Conservation (phyloP, 2,329 filamentous ascomycete genomes). For the Diaporthe ampelina region DNA sequence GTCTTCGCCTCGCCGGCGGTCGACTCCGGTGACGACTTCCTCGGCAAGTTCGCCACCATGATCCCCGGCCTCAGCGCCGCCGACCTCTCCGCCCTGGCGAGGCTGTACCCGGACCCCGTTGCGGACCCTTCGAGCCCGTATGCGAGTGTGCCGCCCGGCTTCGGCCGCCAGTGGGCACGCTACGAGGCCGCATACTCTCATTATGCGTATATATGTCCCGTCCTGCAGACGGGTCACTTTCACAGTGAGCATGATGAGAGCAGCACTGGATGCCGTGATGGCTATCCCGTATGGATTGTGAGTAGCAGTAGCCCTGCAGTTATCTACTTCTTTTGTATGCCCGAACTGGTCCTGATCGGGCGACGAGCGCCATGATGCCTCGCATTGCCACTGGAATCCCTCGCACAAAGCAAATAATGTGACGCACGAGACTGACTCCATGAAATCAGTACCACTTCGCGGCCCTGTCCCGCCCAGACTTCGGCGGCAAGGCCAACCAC, state of each 20-base stretch:
- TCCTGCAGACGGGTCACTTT: constrained; percentile 70
- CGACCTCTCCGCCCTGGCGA: constrained; percentile 69
- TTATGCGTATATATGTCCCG: constrained; percentile 75
- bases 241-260: constrained; percentile 37
- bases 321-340: background rate
- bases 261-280: background rate
- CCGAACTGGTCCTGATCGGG: background rate
- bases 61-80: constrained; percentile 67
- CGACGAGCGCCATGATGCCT: constrained; percentile 1
- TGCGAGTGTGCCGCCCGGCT: constrained; percentile 51
- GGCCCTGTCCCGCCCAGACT: constrained; percentile 47
- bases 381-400: constrained; percentile 51
- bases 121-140: constrained; percentile 58
- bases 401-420: too few species aligned
- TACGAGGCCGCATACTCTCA: constrained; percentile 73
- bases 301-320: background rate
- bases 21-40: constrained; percentile 65
- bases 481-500: constrained; percentile 58
- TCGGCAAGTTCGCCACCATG: constrained; percentile 71
- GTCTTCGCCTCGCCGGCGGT: constrained; percentile 70
- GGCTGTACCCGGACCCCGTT: constrained; percentile 73
- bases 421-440: too few species aligned
- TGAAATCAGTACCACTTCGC: constrained; percentile 69
- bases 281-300: constrained; percentile 23
- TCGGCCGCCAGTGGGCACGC: constrained; percentile 69